Base-by-base conservation (phyloP, 2,329 filamentous ascomycete species). In the Bipolaris cookei region DNA sequence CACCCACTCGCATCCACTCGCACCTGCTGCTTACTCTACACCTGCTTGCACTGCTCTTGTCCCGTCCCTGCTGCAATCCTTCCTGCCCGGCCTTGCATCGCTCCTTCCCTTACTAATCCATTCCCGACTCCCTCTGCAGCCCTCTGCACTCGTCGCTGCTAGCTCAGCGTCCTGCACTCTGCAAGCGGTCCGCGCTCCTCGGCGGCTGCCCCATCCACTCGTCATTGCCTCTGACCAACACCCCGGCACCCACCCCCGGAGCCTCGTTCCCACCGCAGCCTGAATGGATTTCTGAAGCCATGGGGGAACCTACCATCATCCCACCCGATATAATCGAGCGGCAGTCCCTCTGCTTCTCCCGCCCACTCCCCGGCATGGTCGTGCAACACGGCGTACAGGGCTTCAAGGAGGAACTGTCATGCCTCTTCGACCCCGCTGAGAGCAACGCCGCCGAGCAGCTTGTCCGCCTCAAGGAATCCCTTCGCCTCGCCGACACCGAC, bases 391-490 rank as follows among this genome's bases (percentile, higher is more conserved):
- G 78, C 43, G 76, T 82, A 21, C 54, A 69, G 3, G 77, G 76
- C 37, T 83, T 83, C 68, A 72, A 68, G 46, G 69, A 79, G 52
- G 69, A 72, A 41, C 65, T 77, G 39, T 63, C 67, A 16, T 68
- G 65, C 25, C 57, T 76, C 34, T 77, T 72, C 64, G 54, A 68
- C 13, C 75, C 77, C 4, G 77, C 80, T 10, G 86, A 90, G 70
- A 87, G 79, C 74, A 83, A 84, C 70, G 86, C 86, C 35, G 79
- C 84, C 41, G 86, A 90, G 71, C 79, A 81, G 47, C 73, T 90
- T 47, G 80, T 88, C 23, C 74, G 78, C 25, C 78, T 90, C 55
- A 90, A 90, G 73, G 73, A 78, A 48, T 76, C 77, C 16, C 75
- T 90, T 16, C 79, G 81, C 48, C 76, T 76, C 18, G 78, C 84